These are phyloP conservation scores for Lolium multiflorum DNA, from an alignment of 176 grass and related monocot genomes.

Conservation along the genomic window DNA sequence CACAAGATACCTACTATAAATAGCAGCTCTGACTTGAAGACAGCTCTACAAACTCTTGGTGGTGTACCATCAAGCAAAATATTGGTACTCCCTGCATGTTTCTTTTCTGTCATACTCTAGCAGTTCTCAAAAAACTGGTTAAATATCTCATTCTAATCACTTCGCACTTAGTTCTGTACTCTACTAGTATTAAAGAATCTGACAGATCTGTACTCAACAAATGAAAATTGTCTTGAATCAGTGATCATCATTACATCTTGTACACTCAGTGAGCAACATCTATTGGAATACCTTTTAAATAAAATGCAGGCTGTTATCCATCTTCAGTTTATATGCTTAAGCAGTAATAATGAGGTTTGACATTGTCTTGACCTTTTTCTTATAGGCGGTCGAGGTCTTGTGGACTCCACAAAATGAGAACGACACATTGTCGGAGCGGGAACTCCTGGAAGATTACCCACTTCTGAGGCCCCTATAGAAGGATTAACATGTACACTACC, in stretches of 20 bases:
- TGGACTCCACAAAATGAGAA: conserved; percentile 98
- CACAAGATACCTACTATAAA: conserved; percentile 92
- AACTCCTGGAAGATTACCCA: conserved; percentile 92
- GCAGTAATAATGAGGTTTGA: background rate
- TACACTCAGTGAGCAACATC: background rate
- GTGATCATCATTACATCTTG: background rate
- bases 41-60: conserved; percentile 81
- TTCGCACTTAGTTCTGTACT: too few relatives aligned
- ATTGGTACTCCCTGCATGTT: conserved; percentile 61
- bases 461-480: conserved; percentile 73
- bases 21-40: conserved; percentile 78
- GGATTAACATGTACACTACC: conserved; percentile 22
- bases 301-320: background rate
- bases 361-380: conserved; percentile 17
- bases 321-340: background rate
- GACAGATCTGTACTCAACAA: background rate
- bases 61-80: conserved; percentile 87
- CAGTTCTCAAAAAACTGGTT: background rate
- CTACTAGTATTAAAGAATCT: background rate
- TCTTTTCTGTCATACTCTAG: conserved; percentile 5
- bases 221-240: background rate
- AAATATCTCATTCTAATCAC: too few relatives aligned
- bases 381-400: conserved; percentile 86
- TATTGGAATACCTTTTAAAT: background rate
- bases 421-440: conserved; percentile 84